Evolutionary conservation across 2,329 filamentous ascomycete genomes (phyloP), one percentile per base, ranked within the genome.

Genomic region (Helminthosporium solani): DNA sequence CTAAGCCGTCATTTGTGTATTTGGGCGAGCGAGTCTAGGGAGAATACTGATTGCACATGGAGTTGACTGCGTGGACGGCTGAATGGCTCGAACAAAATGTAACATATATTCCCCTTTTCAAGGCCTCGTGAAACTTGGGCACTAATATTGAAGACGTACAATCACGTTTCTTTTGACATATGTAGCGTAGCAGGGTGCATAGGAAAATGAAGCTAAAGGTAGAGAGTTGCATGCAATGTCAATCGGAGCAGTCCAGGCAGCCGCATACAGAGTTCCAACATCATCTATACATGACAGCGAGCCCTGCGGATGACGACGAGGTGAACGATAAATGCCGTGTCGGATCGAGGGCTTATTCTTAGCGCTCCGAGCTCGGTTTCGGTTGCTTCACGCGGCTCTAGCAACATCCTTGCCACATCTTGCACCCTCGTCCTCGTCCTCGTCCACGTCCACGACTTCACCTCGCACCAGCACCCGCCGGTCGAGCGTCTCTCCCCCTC

Each of bases 391-490:
- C 40, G 43, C 44, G 43, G 40, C 40, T 47, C 40, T n/a, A 25
- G 23, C 23, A 35, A 27, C 31, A 51, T 52, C 57, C 53, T 60
- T 53, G 55, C 50, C 57, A 52, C 54, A 31, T 27, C 23, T 15
- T 38, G 30, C 40, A 41, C 38, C 37, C 14, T 18, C 25, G 19
- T 25, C n/a, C n/a, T 27, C 25, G 33, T 44, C 39, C 35, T 30
- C 15, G 6, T 36, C 40, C 21, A 34, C 33, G 45, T 30, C 41
- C 46, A 19, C 34, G 33, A 28, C 38, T 35, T 39, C 25, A 15
- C 28, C 19, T 40, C 18, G 20, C 44, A 19, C 38, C 21, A 33
- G 28, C 28, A 12, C 28, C 28, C 6, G 28, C 28, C 28, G 28
- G 28, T 37, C 20, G 14, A 34, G 14, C 28, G 43, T 37, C 30